These are phyloP conservation scores for Chondrus crispus DNA, from an alignment of 23 red algal genomes.

Conservation along the genomic window DNA sequence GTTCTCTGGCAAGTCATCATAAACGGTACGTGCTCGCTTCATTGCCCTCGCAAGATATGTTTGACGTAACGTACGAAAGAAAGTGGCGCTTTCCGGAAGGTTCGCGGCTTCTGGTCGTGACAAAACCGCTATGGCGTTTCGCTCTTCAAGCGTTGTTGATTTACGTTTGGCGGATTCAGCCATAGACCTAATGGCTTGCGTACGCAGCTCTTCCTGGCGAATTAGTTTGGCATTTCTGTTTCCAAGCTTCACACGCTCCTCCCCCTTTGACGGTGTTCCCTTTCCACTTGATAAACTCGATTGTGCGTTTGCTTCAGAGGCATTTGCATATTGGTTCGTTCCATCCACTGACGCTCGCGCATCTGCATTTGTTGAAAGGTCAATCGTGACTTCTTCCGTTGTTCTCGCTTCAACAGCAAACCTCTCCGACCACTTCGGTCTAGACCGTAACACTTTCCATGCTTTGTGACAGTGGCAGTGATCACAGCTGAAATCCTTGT, in stretches of 20 bases:
- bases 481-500: neutral
- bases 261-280: too few relatives aligned
- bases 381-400: too few relatives aligned
- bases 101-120: neutral
- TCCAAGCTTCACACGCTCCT: neutral
- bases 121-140: neutral
- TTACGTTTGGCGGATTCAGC: neutral
- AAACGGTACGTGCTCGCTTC: conserved; percentile 4
- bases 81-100: neutral
- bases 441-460: neutral
- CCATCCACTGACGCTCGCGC: too few relatives aligned
- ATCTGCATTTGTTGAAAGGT: too few relatives aligned
- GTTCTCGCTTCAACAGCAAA: too few relatives aligned
- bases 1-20: too few relatives aligned
- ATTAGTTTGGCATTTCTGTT: neutral
- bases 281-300: too few relatives aligned
- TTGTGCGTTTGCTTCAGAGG: too few relatives aligned
- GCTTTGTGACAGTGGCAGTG: too few relatives aligned
- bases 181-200: neutral
- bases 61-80: conserved; percentile 5
- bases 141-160: neutral
- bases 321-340: too few relatives aligned
- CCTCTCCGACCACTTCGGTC: conserved; percentile 13
- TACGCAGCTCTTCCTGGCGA: neutral
- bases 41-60: neutral